These are phyloP conservation scores for Peronosclerospora sorghi DNA, from an alignment of 352 stramenopile genomes.

Conservation along the genomic window DNA sequence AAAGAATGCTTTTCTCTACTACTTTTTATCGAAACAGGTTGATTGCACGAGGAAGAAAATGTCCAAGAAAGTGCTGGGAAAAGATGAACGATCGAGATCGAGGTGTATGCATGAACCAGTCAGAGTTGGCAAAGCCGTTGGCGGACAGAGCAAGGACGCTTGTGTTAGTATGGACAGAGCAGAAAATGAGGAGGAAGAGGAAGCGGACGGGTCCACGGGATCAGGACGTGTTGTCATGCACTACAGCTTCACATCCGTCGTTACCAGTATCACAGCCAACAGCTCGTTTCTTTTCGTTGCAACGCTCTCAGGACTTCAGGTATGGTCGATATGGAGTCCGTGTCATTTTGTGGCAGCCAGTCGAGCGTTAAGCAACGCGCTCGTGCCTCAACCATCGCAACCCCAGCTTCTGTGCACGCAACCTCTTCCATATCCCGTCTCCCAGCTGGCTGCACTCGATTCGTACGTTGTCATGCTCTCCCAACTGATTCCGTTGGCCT, in stretches of 20 bases:
- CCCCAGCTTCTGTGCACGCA: conserved; percentile 59
- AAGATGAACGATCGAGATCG: conserved; percentile 32
- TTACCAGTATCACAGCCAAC: conserved; percentile 63
- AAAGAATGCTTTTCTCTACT: conserved; percentile 68
- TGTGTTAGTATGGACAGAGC: conserved; percentile 27
- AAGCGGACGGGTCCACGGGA: conserved; percentile 19
- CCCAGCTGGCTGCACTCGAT: conserved; percentile 60
- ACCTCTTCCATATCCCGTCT: conserved; percentile 41
- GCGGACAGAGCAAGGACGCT: conserved; percentile 18
- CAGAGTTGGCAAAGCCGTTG: conserved; percentile 22
- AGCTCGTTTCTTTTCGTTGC: conserved; percentile 80
- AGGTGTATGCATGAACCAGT: conserved; percentile 32
- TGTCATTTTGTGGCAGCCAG: conserved; percentile 70
- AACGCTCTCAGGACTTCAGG: conserved; percentile 52
- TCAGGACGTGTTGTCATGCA: conserved; percentile 78
- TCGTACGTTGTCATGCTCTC: conserved; percentile 67
- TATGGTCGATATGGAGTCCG: conserved; percentile 83
- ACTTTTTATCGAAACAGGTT: conserved; percentile 61
- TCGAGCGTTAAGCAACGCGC: conserved; percentile 37
- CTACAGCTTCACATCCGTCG: conserved; percentile 58
- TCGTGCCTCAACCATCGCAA: conserved; percentile 59
- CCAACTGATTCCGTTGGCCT: conserved; percentile 12
- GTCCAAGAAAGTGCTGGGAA: conserved; percentile 62
- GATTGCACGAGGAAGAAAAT: conserved; percentile 71
- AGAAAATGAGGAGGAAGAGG: conserved; percentile 7